Evolutionary conservation across 2,329 filamentous ascomycete species (phyloP), one percentile per base, ranked within the genome.

Genomic region (Tolypocladium endophyticum): DNA sequence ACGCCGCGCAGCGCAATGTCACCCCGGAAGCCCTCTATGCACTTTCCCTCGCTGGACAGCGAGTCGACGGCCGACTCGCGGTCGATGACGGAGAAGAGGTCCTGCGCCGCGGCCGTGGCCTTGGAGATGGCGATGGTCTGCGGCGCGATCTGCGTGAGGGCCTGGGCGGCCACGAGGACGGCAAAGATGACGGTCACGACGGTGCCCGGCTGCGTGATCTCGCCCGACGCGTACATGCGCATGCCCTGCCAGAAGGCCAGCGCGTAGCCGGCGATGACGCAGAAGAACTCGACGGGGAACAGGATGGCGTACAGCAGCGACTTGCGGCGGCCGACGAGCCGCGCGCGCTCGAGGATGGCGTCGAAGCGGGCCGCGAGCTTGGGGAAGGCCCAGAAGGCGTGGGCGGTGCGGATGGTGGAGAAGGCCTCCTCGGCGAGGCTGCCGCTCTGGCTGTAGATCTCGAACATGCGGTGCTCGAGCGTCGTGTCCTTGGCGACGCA

Each of bases 211-310:
- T 76, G 64, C 0, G 65, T 54, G 30, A 81, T 77, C 62, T 81
- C 77, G 1, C 77, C 78, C 0, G 65, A 66, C 4, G 72, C 64
- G 52, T 75, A 77, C 74, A 81, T 78, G 52, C 71, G 68, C 61
- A 81, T 73, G 0, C 79, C 80, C 60, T 81, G 76, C 79, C 79
- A 82, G 60, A 82, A 82, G 0, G 78, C 77, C 4, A 82, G 69
- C 0, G 72, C 77, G 61, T 79, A 79, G 5, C 77, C 77, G 3
- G 74, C 68, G 62, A 77, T 79, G 25, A 81, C 74, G 59, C 74
- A 77, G 60, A 79, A 79, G 65, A 78, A 80, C 62, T 80, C 75
- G 3, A 69, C 67, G 0, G 75, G 74, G 61, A 78, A 80, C 12
- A 81, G 63, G 3, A 78, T 64, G 20, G 74, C 74, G 53, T 76